phyloP scores from a whole-genome alignment of 352 stramenopile genomes.

The Lagenidium giganteum region DNA sequence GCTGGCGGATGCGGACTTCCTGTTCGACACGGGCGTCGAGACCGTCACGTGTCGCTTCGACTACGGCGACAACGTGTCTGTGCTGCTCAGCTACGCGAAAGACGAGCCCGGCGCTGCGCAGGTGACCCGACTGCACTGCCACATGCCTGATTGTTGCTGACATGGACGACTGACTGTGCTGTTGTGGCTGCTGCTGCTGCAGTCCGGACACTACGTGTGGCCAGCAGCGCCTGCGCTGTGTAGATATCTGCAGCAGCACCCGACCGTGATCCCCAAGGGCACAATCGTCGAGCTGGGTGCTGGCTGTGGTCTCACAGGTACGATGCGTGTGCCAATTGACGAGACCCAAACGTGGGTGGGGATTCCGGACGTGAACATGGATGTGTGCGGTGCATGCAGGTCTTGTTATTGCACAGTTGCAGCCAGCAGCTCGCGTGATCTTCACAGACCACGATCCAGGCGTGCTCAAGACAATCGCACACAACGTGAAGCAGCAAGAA shows the following conservation, averaged over 20 bases:
- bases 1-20: conserved; percentile 56
- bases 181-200: too few species aligned
- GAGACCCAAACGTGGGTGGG: too few species aligned
- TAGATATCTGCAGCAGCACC: conserved; percentile 48
- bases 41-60: conserved; percentile 61
- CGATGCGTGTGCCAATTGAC: background rate
- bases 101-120: conserved; percentile 44
- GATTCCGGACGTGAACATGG: too few species aligned
- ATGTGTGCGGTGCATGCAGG: conserved; percentile 11
- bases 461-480: conserved; percentile 77
- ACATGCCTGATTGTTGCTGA: too few species aligned
- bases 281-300: conserved; percentile 68
- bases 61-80: conserved; percentile 50
- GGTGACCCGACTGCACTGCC: conserved; percentile 13
- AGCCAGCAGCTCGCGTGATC: conserved; percentile 50
- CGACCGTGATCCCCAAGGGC: conserved; percentile 36
- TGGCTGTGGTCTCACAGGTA: conserved; percentile 53
- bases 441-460: conserved; percentile 80
- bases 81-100: conserved; percentile 69
- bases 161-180: too few species aligned
- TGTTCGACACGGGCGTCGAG: conserved; percentile 63
- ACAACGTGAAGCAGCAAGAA: conserved; percentile 62
- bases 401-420: conserved; percentile 56
- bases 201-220: conserved; percentile 69
- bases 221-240: conserved; percentile 59